Conservation (phyloP, 352 stramenopile species). For the Phytophthora quininea region DNA sequence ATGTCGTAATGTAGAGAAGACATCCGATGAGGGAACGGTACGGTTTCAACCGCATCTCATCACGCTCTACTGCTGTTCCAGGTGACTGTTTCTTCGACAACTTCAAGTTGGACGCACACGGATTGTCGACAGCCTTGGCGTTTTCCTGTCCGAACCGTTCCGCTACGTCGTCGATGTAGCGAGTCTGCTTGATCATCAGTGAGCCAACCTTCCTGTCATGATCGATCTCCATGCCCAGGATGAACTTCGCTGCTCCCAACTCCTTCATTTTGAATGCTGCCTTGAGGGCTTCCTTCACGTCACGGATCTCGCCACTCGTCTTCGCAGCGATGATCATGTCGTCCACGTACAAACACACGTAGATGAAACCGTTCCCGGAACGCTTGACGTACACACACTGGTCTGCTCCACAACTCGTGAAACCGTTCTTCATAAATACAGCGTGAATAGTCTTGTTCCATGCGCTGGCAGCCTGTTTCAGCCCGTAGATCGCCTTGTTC, state of each 20-base stretch:
- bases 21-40: conserved; percentile 1
- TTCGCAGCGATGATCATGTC: conserved; percentile 23
- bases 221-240: conserved; percentile 20
- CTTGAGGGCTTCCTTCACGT: conserved; percentile 9
- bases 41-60: not conserved
- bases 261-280: conserved; percentile 12
- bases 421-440: no score
- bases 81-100: conserved; percentile 3
- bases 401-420: no score
- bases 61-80: not conserved
- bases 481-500: no score
- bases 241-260: conserved; percentile 6
- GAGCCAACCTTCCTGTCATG: not conserved
- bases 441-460: no score
- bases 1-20: not conserved
- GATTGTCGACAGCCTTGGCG: conserved; percentile 6
- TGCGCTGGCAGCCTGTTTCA: no score
- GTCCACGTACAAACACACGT: conserved; percentile 9
- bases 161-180: conserved; percentile 6
- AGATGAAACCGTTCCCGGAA: no score
- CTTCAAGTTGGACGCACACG: not conserved
- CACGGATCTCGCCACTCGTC: not conserved
- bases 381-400: no score
- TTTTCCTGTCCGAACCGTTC: not conserved
- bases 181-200: conserved; percentile 4